Base-by-base conservation (phyloP, 805 yeast genomes). In the Pichia manshurica region DNA sequence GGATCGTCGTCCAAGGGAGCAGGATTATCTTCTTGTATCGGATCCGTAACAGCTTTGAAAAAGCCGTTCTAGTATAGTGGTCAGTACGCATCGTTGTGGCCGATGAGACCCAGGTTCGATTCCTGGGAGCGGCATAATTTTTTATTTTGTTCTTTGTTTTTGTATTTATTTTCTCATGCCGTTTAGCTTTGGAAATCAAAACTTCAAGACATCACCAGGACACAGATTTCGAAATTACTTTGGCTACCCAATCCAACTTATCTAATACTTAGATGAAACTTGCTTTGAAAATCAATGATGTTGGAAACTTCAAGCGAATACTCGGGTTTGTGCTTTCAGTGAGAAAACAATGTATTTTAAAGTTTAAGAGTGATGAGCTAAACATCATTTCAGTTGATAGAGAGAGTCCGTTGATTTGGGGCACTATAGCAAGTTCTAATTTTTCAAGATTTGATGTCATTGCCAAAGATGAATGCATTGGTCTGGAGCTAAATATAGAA, bases 361-460 rank as follows among this genome's bases (percentile, higher is more conserved):
- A 79, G 44, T 79, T 84, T 64, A 73, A 79, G 1, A 77, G 73
- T 3, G 60, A 67, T 1, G 70, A 70, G 47, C 62, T 84, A 37
- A 60, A 69, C 34, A 70, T 81, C 13, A 74, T 82, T 4, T 78
- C 81, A 53, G 70, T 75, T 1, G 69, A 75, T 8, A 54, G 72
- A 23, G 68, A 72, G 39, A 84, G 81, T 49, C 87, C 88, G 2
- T 87, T 81, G 52, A 77, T 80, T 2, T 84, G 88, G 87, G 74
- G 84, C 53, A 77, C 76, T 50, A 57, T 83, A 13, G 67, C 72
- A 16, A 69, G 57, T 3, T 64, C 70, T 13, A 59, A 79, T 34
- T 75, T 82, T 67, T 70, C 69, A 53, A 64, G 69, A 37, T 70
- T 76, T 36, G 80, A 77, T 50, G 70, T 80, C 31, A 73, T 69